A percentile compares a stretch with the other conserved stretches of the same genome.
phyloP scores from a whole-genome alignment of 2,329 filamentous ascomycete species.

The Exophiala phaeomuriformis region DNA sequence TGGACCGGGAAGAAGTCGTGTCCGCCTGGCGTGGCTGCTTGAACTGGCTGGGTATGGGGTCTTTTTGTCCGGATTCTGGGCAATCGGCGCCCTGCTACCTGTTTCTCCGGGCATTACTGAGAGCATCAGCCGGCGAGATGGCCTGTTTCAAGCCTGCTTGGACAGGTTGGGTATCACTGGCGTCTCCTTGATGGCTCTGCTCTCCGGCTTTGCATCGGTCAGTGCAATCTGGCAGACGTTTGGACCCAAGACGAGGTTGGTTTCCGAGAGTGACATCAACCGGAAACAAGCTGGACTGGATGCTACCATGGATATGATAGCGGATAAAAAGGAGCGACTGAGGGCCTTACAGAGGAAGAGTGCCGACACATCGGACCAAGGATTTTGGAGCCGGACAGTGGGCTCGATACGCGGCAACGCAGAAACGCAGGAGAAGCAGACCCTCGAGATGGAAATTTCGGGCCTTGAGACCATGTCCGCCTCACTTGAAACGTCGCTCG shows the following conservation, averaged over 20 bases:
- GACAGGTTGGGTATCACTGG: constrained; percentile 74
- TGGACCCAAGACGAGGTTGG: constrained; percentile 54
- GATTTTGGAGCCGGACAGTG: constrained; percentile 67
- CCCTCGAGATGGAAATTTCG: constrained; percentile 65
- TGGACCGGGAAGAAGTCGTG: constrained; percentile 50
- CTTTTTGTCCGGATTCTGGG: constrained; percentile 74
- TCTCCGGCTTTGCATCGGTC: constrained; percentile 86
- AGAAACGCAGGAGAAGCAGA: constrained; percentile 47
- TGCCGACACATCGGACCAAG: constrained; percentile 40
- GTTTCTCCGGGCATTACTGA: constrained; percentile 37
- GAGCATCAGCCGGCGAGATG: constrained; percentile 33
- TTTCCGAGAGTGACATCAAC: constrained; percentile 66
- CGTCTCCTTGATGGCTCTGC: constrained; percentile 74
- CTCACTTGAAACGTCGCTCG: constrained; percentile 59
- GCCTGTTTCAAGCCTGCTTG: constrained; percentile 50
- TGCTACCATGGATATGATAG: constrained; percentile 71
- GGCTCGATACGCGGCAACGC: constrained; percentile 52
- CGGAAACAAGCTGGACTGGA: constrained; percentile 73
- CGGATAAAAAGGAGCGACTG: constrained; percentile 61
- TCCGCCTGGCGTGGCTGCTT: constrained; percentile 57
- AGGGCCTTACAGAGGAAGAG: constrained; percentile 62
- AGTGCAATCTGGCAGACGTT: constrained; percentile 82
- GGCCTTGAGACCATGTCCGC: constrained; percentile 74
- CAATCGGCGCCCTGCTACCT: constrained; percentile 57
- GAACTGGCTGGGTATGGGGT: constrained; percentile 55